Evolutionary conservation across 768 basidiomycete species (phyloP), one percentile per base, ranked within the genome.

Genomic region (Piloderma croceum): DNA sequence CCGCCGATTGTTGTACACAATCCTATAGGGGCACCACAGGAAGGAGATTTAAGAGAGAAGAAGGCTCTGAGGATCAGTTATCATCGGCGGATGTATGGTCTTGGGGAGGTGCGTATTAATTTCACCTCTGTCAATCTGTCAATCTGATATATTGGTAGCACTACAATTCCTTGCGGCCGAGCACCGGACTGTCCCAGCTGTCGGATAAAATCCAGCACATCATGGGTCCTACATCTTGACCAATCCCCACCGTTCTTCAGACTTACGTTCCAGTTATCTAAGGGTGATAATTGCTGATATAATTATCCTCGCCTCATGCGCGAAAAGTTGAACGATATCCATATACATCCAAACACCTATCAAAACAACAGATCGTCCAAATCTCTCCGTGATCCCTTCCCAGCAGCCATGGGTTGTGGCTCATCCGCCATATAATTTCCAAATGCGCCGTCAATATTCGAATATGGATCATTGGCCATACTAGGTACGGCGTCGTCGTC

Each of bases 21-120:
- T 33, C 85, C 88, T 1, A 51, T 58, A 24, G 70, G 62, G 33
- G 48, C 56, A 11, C 47, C 60, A 10, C 42, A 43, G 35, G 53
- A 53, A 21, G 48, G 44, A 6, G 56, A 60, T 38, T 29, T 50
- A 5, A 50, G 54, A 13, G 61, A 61, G 36, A 54, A 65, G 36
- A 64, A 67, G 47, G 62, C 73, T 1, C 75, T 81, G 5, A 69
- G 82, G 34, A 84, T 92, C 53, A 96, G 92, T 54, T 99, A 94
- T 59, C 94, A 98, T 56, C 74, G 89, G 41, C 76, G 81, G 49
- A 84, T 94, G 81, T 98, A 94, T 64, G 94, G 93, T 3, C 73
- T 97, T 5, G 94, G 94, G 50, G 94, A 97, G 79, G 92, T 91
- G 39, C 49, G 84, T 65, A 15, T 20, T 21, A 17, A 19, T 24